These are phyloP conservation scores for Tulasnella calospora DNA, from an alignment of 768 basidiomycete species.

Conservation along the genomic window DNA sequence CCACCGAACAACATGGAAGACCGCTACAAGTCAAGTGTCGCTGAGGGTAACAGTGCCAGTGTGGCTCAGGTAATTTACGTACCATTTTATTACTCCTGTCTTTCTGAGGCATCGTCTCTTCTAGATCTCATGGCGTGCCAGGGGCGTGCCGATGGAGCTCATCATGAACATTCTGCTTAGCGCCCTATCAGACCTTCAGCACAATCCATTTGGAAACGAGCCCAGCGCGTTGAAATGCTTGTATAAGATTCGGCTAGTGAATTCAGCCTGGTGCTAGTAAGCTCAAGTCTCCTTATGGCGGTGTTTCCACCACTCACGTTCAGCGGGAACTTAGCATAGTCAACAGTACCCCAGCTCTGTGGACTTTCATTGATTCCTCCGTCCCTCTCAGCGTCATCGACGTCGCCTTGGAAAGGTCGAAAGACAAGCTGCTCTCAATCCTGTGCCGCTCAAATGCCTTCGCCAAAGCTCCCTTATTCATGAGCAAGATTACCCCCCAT, in stretches of 20 bases:
- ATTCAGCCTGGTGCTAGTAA: neutral
- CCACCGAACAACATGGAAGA: too few relatives aligned
- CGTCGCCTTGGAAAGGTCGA: neutral
- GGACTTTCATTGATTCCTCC: neutral
- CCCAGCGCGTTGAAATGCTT: neutral
- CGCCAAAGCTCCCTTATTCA: neutral
- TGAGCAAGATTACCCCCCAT: neutral
- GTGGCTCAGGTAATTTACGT: too few relatives aligned
- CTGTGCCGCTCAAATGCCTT: neutral
- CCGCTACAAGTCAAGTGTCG: too few relatives aligned
- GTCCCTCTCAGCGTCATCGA: neutral
- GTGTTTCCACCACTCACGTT: neutral
- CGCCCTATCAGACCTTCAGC: too few relatives aligned
- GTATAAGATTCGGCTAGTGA: neutral
- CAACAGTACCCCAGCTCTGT: neutral
- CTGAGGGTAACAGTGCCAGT: too few relatives aligned
- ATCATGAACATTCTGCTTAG: too few relatives aligned
- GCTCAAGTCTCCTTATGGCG: too few relatives aligned
- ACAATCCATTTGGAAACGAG: too few relatives aligned
- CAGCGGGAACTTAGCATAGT: neutral
- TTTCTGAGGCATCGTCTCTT: too few relatives aligned
- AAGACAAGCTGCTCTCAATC: neutral
- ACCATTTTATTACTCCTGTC: too few relatives aligned
- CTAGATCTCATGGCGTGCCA: too few relatives aligned
- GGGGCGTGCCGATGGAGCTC: too few relatives aligned